Evolutionary conservation across 305 asterid species (phyloP).

Genomic region (Plantago rigida): DNA sequence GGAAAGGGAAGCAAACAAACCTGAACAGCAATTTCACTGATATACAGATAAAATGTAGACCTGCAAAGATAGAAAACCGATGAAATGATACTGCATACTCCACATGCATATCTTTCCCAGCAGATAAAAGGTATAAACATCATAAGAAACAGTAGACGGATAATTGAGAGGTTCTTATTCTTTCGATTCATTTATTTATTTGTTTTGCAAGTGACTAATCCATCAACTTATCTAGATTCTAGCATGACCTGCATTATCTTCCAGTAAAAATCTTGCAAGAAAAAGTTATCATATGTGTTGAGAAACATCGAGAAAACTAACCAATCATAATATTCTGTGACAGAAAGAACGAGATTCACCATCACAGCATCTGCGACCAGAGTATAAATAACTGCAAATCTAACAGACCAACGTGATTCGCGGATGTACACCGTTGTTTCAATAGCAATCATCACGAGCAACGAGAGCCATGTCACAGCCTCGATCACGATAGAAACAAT

Average conservation of each 20-base stretch:
- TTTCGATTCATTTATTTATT: too few species aligned
- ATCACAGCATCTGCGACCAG: slow-evolving; percentile 73
- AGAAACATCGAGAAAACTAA: slow-evolving; percentile 36
- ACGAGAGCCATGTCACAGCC: slow-evolving; percentile 68
- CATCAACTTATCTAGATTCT: too few species aligned
- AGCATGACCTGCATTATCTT: too few species aligned
- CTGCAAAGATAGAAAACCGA: slow-evolving; percentile 44
- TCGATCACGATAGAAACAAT: slow-evolving; percentile 54
- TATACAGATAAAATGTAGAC: slow-evolving; percentile 52
- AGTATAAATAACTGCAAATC: slow-evolving; percentile 67
- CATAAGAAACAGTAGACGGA: too few species aligned
- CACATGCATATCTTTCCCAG: too few species aligned
- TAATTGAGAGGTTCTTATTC: too few species aligned
- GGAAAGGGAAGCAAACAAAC: slow-evolving; percentile 44
- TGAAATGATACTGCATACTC: slow-evolving; percentile 18
- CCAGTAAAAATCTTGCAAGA: neutral
- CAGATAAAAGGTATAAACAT: too few species aligned
- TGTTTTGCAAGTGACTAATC: too few species aligned
- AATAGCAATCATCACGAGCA: slow-evolving; percentile 58
- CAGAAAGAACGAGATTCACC: slow-evolving; percentile 58
- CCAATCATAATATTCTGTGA: slow-evolving; percentile 50
- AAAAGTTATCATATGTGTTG: neutral
- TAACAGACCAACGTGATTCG: slow-evolving; percentile 77
- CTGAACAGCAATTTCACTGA: slow-evolving; percentile 75
- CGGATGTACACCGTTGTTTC: slow-evolving; percentile 67